Evolutionary conservation across 2,329 filamentous ascomycete genomes (phyloP).

Genomic region (Polytolypa hystricis): DNA sequence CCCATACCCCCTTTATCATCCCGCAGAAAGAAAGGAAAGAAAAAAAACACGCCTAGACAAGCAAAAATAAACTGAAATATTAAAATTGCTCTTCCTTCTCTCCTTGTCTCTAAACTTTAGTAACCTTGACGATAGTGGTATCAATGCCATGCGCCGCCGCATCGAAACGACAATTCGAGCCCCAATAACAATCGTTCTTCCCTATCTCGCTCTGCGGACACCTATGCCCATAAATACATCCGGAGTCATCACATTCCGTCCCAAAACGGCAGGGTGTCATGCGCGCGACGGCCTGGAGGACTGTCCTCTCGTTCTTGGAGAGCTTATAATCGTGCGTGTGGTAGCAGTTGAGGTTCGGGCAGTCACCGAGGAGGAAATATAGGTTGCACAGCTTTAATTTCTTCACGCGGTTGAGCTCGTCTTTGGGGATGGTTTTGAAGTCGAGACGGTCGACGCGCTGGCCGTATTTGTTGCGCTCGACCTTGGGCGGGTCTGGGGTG

Average conservation of each 20-base stretch:
- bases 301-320: slow-evolving; percentile 41
- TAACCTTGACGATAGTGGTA: slow-evolving; percentile 40
- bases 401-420: slow-evolving; percentile 49
- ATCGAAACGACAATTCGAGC: slow-evolving; percentile 48
- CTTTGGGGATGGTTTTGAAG: slow-evolving; percentile 41
- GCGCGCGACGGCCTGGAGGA: slow-evolving; percentile 48
- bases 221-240: slow-evolving; percentile 54
- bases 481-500: slow-evolving; percentile 22
- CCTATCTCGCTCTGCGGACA: slow-evolving; percentile 46
- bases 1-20: not conserved
- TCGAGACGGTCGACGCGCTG: slow-evolving; percentile 47
- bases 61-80: slow-evolving; percentile 2
- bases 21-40: too few relatives aligned
- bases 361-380: slow-evolving; percentile 48
- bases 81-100: too few relatives aligned
- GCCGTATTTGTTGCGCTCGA: slow-evolving; percentile 47
- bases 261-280: slow-evolving; percentile 53
- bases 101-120: slow-evolving; percentile 13
- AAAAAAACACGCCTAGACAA: slow-evolving; percentile 4
- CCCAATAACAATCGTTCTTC: slow-evolving; percentile 46
- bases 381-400: slow-evolving; percentile 54
- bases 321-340: slow-evolving; percentile 45
- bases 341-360: slow-evolving; percentile 44
- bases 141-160: slow-evolving; percentile 48
- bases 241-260: slow-evolving; percentile 45